phyloP scores from a whole-genome alignment of 2,329 filamentous ascomycete genomes.

The Penicillium italicum region DNA sequence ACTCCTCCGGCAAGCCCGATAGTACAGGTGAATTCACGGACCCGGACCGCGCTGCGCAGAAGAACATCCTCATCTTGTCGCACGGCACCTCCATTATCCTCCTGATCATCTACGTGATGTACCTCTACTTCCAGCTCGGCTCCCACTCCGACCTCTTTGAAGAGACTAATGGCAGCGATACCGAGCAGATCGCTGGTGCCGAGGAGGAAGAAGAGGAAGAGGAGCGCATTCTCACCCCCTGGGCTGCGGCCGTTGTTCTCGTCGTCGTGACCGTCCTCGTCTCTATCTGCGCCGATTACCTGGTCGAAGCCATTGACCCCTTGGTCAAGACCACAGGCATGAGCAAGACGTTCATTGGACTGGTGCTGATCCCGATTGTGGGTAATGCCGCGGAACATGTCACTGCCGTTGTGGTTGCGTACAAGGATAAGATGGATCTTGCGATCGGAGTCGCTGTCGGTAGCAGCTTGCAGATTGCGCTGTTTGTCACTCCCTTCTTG shows the following conservation, averaged over 20 bases:
- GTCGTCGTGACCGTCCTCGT: constrained; percentile 67
- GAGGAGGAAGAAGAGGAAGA: constrained; percentile 48
- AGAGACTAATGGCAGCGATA: constrained; percentile 44
- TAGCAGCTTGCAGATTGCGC: constrained; percentile 76
- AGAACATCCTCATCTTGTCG: constrained; percentile 66
- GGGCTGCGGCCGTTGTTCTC: constrained; percentile 64
- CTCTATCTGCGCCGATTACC: constrained; percentile 70
- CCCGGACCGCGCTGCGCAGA: constrained; percentile 24
- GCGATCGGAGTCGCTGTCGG: constrained; percentile 79
- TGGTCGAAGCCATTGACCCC: constrained; percentile 71
- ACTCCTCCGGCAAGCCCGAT: constrained; percentile 25
- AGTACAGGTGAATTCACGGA: no score
- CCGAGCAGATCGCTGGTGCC: constrained; percentile 24
- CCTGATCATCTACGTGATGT: constrained; percentile 69
- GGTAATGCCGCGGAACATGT: constrained; percentile 79
- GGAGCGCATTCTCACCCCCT: constrained; percentile 57
- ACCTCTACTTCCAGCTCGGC: constrained; percentile 72
- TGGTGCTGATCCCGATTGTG: constrained; percentile 75
- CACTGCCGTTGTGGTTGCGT: constrained; percentile 73
- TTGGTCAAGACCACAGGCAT: constrained; percentile 67
- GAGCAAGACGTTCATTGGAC: constrained; percentile 76
- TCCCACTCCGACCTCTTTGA: constrained; percentile 73
- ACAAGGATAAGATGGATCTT: constrained; percentile 65
- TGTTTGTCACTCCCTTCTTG: constrained; percentile 75
- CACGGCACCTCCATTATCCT: constrained; percentile 74